Conservation (phyloP, 2,329 filamentous ascomycete genomes). For the Raffaelea deltoideospora region DNA sequence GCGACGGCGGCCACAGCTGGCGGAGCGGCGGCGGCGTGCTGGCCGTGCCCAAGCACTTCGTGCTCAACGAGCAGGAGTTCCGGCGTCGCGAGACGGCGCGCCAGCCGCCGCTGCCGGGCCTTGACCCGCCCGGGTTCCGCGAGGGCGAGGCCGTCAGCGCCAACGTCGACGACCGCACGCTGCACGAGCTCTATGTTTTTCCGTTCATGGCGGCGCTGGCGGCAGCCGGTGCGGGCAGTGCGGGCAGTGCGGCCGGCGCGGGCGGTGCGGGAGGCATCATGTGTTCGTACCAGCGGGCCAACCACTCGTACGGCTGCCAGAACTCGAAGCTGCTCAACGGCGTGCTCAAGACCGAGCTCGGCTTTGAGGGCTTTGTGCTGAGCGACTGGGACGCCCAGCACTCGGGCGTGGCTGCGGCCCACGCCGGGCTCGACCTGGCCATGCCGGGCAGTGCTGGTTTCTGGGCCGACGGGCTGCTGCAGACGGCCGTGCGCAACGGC, state of each 20-base stretch:
- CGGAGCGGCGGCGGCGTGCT: conserved; percentile 44
- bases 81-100: conserved; percentile 22
- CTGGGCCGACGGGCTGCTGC: conserved; percentile 48
- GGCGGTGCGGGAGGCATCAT: conserved; percentile 44
- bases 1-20: too few species aligned
- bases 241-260: too few species aligned
- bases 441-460: conserved; percentile 40
- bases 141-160: conserved; percentile 40
- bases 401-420: conserved; percentile 35
- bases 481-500: conserved; percentile 61
- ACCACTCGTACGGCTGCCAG: conserved; percentile 60
- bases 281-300: conserved; percentile 58
- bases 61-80: conserved; percentile 46
- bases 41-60: conserved; percentile 54
- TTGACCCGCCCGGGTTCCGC: conserved; percentile 13
- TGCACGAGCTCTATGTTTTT: conserved; percentile 52
- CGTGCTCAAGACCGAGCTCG: conserved; percentile 46
- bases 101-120: conserved; percentile 29
- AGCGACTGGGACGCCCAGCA: conserved; percentile 58
- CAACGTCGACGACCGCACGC: conserved; percentile 49
- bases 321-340: conserved; percentile 56
- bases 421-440: conserved; percentile 53
- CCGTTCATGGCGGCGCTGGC: conserved; percentile 47
- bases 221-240: too few species aligned
- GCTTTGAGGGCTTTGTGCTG: conserved; percentile 54